phyloP scores from a whole-genome alignment of 345 rosid species.

The Bruguiera parviflora region DNA sequence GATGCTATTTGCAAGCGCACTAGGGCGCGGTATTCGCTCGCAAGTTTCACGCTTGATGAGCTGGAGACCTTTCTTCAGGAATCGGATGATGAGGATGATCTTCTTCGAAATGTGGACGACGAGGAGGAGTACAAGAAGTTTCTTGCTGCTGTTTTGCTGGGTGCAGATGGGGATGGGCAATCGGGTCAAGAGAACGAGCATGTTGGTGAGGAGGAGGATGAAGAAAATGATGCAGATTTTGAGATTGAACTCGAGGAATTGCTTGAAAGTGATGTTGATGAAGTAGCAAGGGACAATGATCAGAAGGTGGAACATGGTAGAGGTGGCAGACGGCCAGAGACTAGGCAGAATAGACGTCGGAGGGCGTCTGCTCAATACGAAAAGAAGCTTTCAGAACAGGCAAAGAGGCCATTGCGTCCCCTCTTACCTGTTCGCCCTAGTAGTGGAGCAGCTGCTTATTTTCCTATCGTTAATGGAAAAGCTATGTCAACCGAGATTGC shows the following conservation, averaged over 20 bases:
- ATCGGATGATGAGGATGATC: conserved; percentile 87
- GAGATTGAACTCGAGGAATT: conserved; percentile 93
- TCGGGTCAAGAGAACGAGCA: conserved; percentile 35
- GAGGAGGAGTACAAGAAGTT: conserved; percentile 87
- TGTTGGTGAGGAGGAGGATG: conserved; percentile 76
- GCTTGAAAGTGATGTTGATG: conserved; percentile 85
- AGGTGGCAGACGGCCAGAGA: conserved; percentile 57
- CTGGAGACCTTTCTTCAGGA: conserved; percentile 94
- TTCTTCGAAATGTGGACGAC: conserved; percentile 77
- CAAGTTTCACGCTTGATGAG: conserved; percentile 85
- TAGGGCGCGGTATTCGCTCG: conserved; percentile 81
- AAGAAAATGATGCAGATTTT: conserved; percentile 83
- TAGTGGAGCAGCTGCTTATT: conserved; percentile 28
- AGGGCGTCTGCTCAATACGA: conserved; percentile 42
- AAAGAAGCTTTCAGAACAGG: conserved; percentile 50
- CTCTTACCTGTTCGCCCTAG: conserved; percentile 59
- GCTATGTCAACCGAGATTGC: conserved; percentile 30
- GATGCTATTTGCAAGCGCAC: conserved; percentile 91
- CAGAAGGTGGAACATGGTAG: conserved; percentile 26
- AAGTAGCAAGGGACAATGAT: conserved; percentile 35
- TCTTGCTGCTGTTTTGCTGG: conserved; percentile 78
- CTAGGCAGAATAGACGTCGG: conserved; percentile 76
- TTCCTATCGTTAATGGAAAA: conserved; percentile 28
- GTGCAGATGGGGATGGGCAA: conserved; percentile 49
- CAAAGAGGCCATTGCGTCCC: conserved; percentile 71